Conservation (phyloP, 495 filamentous ascomycete species). For the Echria macrotheca region DNA sequence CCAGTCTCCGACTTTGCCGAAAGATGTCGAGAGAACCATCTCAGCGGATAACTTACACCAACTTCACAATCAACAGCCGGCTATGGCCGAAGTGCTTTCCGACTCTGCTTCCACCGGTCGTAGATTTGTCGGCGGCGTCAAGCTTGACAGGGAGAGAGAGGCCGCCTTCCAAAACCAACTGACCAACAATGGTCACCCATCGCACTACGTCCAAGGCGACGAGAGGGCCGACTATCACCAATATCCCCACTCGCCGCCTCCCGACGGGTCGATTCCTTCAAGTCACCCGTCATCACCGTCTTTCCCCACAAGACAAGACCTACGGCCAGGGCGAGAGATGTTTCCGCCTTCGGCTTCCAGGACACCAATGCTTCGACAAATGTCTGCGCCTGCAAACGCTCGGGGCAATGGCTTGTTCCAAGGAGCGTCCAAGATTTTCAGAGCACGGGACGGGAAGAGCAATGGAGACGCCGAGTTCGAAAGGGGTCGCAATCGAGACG, state of each 20-base stretch:
- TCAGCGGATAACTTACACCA: slow-evolving; percentile 22
- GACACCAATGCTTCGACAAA: slow-evolving; percentile 28
- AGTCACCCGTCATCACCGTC: neutral
- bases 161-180: slow-evolving; percentile 13
- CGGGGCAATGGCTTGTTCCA: slow-evolving; percentile 22
- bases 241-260: slow-evolving; percentile 7
- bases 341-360: slow-evolving; percentile 32
- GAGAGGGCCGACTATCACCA: slow-evolving; percentile 4
- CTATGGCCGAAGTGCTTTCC: slow-evolving; percentile 13
- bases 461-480: slow-evolving; percentile 9
- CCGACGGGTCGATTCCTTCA: slow-evolving; percentile 6
- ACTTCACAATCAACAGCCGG: slow-evolving; percentile 20
- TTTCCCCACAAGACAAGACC: slow-evolving; percentile 3
- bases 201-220: slow-evolving; percentile 2
- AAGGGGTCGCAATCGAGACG: slow-evolving; percentile 14
- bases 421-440: slow-evolving; percentile 20
- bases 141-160: slow-evolving; percentile 24
- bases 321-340: slow-evolving; percentile 14
- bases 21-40: slow-evolving; percentile 10
- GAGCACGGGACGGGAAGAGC: slow-evolving; percentile 10
- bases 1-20: slow-evolving; percentile 3
- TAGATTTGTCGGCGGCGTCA: slow-evolving; percentile 26
- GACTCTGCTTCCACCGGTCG: neutral
- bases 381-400: slow-evolving; percentile 14
- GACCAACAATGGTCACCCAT: neutral